Evolutionary conservation across 2,329 filamentous ascomycete species (phyloP).

Genomic region (Zymoseptoria ardabiliae): DNA sequence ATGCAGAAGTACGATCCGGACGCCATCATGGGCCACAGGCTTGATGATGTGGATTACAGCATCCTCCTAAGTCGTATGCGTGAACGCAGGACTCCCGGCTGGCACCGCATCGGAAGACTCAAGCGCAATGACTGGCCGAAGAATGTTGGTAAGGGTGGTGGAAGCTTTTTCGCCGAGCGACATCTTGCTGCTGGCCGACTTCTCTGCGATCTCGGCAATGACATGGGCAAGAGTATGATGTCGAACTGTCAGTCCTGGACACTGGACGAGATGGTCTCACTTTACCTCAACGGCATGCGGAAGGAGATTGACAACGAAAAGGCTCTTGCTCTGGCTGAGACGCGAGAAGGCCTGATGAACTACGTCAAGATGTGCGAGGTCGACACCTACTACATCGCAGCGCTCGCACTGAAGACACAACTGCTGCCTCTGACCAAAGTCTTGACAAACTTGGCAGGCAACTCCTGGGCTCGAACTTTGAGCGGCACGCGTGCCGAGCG

Average conservation of each 20-base stretch:
- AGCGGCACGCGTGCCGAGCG: slow-evolving; percentile 94
- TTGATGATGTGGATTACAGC: slow-evolving; percentile 97
- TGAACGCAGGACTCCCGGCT: slow-evolving; percentile 85
- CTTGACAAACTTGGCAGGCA: slow-evolving; percentile 90
- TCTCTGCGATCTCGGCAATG: slow-evolving; percentile 89
- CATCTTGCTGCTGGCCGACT: slow-evolving; percentile 83
- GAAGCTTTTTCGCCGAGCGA: slow-evolving; percentile 87
- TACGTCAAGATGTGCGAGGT: slow-evolving; percentile 91
- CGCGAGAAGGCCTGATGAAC: slow-evolving; percentile 80
- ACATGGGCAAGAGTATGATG: slow-evolving; percentile 96
- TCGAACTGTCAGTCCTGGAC: slow-evolving; percentile 97
- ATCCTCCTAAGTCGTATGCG: slow-evolving; percentile 78
- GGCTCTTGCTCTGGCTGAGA: slow-evolving; percentile 71
- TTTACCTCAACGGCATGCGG: slow-evolving; percentile 70
- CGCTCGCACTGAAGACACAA: slow-evolving; percentile 79
- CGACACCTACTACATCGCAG: slow-evolving; percentile 92
- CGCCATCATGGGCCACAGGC: slow-evolving; percentile 84
- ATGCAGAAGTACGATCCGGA: slow-evolving; percentile 85
- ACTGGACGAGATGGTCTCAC: slow-evolving; percentile 91
- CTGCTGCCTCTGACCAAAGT: slow-evolving; percentile 92
- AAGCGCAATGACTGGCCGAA: slow-evolving; percentile 80
- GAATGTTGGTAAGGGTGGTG: slow-evolving; percentile 75
- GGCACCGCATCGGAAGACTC: slow-evolving; percentile 86
- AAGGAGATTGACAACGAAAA: slow-evolving; percentile 83
- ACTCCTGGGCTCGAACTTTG: slow-evolving; percentile 94